Percentiles rank a stretch among this genome's conserved stretches.
Conservation (phyloP, 345 rosid genomes). For the Streptanthus diversifolius region DNA sequence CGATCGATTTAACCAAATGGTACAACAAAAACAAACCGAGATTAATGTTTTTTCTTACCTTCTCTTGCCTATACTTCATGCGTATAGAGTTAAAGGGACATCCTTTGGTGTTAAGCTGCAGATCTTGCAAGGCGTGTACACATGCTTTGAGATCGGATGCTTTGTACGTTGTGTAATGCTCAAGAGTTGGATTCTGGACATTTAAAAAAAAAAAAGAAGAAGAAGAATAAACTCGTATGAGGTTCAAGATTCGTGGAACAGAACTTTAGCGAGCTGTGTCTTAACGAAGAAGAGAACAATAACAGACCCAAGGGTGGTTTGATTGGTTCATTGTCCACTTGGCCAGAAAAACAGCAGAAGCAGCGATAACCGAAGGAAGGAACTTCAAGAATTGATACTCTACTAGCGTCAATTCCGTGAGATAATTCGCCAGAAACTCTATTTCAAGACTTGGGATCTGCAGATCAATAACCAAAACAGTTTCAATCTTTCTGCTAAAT, state of each 20-base stretch:
- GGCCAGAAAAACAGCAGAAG: constrained; percentile 89
- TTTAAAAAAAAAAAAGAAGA: neutral
- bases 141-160: constrained; percentile 54
- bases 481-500: constrained; percentile 21
- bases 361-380: constrained; percentile 80
- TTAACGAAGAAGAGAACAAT: constrained; percentile 14
- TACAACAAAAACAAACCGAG: neutral
- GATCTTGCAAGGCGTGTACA: constrained; percentile 55
- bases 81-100: constrained; percentile 72
- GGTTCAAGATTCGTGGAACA: neutral
- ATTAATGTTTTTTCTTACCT: constrained; percentile 39
- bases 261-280: neutral
- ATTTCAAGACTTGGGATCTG: constrained; percentile 73
- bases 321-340: constrained; percentile 87
- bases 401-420: constrained; percentile 69
- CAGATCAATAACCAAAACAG: constrained; percentile 24
- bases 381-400: constrained; percentile 60
- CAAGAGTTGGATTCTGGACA: constrained; percentile 73
- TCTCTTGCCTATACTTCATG: constrained; percentile 60
- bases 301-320: constrained; percentile 77
- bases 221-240: neutral
- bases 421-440: constrained; percentile 74
- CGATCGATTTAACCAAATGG: neutral
- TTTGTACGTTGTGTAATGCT: constrained; percentile 67
- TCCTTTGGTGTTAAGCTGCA: constrained; percentile 58